Base-by-base conservation (phyloP, 2,329 filamentous ascomycete species). In the Colletotrichum destructivum region DNA sequence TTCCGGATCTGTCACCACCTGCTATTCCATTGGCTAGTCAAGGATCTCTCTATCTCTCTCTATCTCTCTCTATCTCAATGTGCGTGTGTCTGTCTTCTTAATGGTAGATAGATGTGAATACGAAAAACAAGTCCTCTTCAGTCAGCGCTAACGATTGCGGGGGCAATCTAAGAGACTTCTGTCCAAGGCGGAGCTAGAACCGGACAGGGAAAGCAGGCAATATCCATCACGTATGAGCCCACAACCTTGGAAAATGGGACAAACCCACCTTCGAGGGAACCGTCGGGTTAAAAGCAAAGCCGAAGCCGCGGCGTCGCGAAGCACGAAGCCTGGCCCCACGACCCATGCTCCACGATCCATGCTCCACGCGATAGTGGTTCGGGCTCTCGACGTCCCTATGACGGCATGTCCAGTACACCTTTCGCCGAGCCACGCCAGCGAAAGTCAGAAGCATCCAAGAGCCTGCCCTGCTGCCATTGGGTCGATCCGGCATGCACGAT, bases 401-500 rank as follows among this genome's bases (percentile, higher is more conserved):
- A 71, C 69, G 38, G 47, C 64, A 69, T 69, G 21, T 51, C 59
- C 26, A 68, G 40, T 54, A 11, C 7, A n/a, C 21, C n/a, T 49
- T 35, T 6, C 23, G 21, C 18, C 49, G 21, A 13, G 21, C 15
- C n/a, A 57, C 49, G 15, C 23, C 31, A 40, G 16, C 21, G 11
- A 40, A 21, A 6, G 26, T 9, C 55, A 11, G 13, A 49, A 38
- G n/a, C 1, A 35, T 35, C 31, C 31, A 35, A 35, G 9, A 35
- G 31, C 9, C 7, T 40, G 13, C 26, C 52, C 18, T n/a, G 35
- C 18, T 13, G 21, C 16, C 6, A 35, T n/a, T 63, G n/a, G 26
- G 56, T 54, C 31, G 21, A 15, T 54, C 21, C 46, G 38, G 52
- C 51, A 21, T 9, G 16, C 31, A 13, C 18, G 11, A 54, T 26